Base-by-base conservation (phyloP, 306 rosid species). In the Aeschynomene evenia region DNA sequence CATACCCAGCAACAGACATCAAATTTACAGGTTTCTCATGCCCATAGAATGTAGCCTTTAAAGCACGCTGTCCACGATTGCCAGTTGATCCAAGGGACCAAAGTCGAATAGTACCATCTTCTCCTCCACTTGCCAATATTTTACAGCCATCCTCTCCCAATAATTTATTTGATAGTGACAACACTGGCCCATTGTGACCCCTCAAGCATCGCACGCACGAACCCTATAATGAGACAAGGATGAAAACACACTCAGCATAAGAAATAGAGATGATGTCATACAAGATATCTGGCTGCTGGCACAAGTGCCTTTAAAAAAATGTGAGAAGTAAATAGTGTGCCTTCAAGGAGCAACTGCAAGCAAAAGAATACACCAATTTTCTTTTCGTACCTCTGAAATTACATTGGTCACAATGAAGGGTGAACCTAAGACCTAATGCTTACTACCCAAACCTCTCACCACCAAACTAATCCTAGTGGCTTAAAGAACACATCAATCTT, bases 121-220 rank as follows among this genome's bases (percentile, higher is more conserved):
- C 96, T 68, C 96, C 98, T 75, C 98, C 98, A 75, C 98, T 92
- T 53, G 96, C 98, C 86, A 92, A 80, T 48, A 92, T 63, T 80
- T 85, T 87, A 77, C 84, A 75, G 55, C 59, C 46, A 74, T 63
- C 92, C 21, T 87, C 87, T 54, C 92, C 98, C 75, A 89, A 77
- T 77, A 92, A 69, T 79, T 89, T 83, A 81, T 92, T 85, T 31
- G 96, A 87, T 2, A 89, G 76, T 13, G 88, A 71, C 68, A 89
- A 77, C 68, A 92, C 95, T 73, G 98, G 84, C 48, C 95, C 95
- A 78, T 24, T 81, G 84, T 92, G 98, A 80, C 95, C 98, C 81
- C 87, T 87, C 72, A 89, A 84, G 83, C 88, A 79, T 68, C 87
- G 67, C 49, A 74, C 72, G 73, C 84, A 75, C 37, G 87, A 59